phyloP scores from a whole-genome alignment of 805 yeast species.

The Priceomyces castillae region DNA sequence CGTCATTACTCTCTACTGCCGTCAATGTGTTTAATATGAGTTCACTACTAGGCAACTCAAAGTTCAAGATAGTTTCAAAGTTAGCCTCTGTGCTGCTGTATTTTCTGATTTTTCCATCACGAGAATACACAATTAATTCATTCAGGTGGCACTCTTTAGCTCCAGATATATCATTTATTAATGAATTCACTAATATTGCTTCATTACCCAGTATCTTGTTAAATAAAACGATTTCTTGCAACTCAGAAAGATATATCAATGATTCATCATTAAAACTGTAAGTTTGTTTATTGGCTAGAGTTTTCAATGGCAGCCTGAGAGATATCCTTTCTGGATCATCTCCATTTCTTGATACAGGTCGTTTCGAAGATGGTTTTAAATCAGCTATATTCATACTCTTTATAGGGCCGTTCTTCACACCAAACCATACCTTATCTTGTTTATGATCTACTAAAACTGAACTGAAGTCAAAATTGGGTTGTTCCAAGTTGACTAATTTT shows the following conservation, averaged over 20 bases:
- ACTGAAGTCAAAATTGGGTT: conserved; percentile 16
- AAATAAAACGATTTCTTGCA: conserved; percentile 35
- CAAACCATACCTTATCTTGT: conserved; percentile 26
- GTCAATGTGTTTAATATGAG: conserved; percentile 40
- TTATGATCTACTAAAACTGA: conserved; percentile 20
- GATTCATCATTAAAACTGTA: conserved; percentile 18
- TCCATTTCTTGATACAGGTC: neutral
- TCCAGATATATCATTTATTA: conserved; percentile 39
- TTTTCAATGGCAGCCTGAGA: conserved; percentile 6
- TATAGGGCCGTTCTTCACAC: conserved; percentile 10
- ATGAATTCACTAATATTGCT: conserved; percentile 29
- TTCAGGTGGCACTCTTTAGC: conserved; percentile 31
- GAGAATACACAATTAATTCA: conserved; percentile 41
- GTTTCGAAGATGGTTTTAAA: conserved; percentile 9
- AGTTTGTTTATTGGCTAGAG: neutral
- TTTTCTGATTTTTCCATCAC: conserved; percentile 36
- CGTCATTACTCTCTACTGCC: conserved; percentile 34
- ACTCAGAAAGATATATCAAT: conserved; percentile 32
- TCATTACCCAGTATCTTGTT: conserved; percentile 14
- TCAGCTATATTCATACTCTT: conserved; percentile 10
- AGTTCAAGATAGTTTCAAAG: conserved; percentile 9
- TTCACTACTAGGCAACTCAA: conserved; percentile 26
- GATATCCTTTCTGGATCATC: neutral
- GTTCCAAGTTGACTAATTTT: conserved; percentile 14
- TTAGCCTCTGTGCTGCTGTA: conserved; percentile 15